Evolutionary conservation across 164 flowering plant species (phyloP).

Genomic region (Vitis riparia): DNA sequence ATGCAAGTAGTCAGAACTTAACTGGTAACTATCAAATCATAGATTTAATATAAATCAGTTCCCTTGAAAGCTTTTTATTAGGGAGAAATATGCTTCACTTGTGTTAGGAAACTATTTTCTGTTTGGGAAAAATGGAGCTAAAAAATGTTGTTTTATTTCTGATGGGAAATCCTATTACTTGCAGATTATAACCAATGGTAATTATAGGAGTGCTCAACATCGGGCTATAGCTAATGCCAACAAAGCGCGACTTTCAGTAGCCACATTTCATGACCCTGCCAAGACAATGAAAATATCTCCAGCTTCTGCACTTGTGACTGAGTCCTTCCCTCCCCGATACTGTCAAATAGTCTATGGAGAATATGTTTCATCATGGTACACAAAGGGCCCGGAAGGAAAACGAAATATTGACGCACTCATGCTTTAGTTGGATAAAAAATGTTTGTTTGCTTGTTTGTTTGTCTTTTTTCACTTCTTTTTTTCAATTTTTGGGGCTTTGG

Average conservation of each 20-base stretch:
- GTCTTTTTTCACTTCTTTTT: no score
- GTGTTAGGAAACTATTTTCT: background rate
- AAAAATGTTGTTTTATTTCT: background rate
- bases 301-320: constrained; percentile 44
- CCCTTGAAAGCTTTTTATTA: no score
- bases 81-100: no score
- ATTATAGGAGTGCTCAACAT: constrained; percentile 64
- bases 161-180: background rate
- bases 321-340: constrained; percentile 42
- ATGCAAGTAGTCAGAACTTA: no score
- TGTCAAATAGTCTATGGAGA: constrained; percentile 66
- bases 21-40: no score
- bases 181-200: constrained; percentile 84
- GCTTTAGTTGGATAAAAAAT: constrained; percentile 9
- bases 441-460: no score
- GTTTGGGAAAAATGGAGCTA: background rate
- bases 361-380: constrained; percentile 86
- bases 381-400: constrained; percentile 92
- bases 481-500: no score
- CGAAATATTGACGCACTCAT: constrained; percentile 76
- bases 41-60: no score
- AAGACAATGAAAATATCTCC: constrained; percentile 62
- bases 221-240: constrained; percentile 71
- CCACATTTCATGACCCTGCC: constrained; percentile 91
- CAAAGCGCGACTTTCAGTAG: constrained; percentile 73